Conservation (phyloP, 768 basidiomycete genomes). For the Astraeus odoratus region DNA sequence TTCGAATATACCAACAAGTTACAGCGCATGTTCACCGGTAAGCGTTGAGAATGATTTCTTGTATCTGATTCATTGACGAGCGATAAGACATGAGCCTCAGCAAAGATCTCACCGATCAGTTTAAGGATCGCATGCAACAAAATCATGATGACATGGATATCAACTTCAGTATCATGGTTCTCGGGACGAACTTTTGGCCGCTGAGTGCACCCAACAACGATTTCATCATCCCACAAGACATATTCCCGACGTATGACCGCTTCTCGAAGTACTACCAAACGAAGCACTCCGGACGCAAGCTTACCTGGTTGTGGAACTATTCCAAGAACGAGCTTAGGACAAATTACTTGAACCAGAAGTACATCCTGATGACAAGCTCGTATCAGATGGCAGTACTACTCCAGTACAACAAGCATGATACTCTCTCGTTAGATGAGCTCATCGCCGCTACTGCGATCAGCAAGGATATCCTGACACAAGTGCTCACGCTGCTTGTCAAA, state of each 20-base stretch:
- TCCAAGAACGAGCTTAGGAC: conserved; percentile 95
- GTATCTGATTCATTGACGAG: conserved; percentile 1
- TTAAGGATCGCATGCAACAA: conserved; percentile 88
- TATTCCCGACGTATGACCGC: conserved; percentile 80
- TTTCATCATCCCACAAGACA: conserved; percentile 84
- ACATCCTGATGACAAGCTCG: conserved; percentile 91
- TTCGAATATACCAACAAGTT: conserved; percentile 97
- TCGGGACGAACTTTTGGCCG: conserved; percentile 96
- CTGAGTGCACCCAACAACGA: conserved; percentile 77
- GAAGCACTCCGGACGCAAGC: conserved; percentile 90
- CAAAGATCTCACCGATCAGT: conserved; percentile 91
- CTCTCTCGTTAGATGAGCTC: conserved; percentile 75
- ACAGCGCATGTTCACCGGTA: conserved; percentile 94
- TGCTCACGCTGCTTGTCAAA: conserved; percentile 63
- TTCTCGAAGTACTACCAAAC: conserved; percentile 92
- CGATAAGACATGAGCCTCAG: conserved; percentile 85
- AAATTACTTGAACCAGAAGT: conserved; percentile 89
- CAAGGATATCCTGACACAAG: conserved; percentile 72
- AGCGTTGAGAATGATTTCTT: conserved; percentile 4
- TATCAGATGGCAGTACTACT: conserved; percentile 94
- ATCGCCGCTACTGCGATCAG: conserved; percentile 70
- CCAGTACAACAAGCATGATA: conserved; percentile 91
- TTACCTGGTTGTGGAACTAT: conserved; percentile 99
- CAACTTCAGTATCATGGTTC: conserved; percentile 88
- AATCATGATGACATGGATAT: conserved; percentile 83